A percentile compares a stretch with the other conserved stretches of the same genome.
Conservation (phyloP, 1,139 yeast genomes). For the Yamadazyma triangularis region DNA sequence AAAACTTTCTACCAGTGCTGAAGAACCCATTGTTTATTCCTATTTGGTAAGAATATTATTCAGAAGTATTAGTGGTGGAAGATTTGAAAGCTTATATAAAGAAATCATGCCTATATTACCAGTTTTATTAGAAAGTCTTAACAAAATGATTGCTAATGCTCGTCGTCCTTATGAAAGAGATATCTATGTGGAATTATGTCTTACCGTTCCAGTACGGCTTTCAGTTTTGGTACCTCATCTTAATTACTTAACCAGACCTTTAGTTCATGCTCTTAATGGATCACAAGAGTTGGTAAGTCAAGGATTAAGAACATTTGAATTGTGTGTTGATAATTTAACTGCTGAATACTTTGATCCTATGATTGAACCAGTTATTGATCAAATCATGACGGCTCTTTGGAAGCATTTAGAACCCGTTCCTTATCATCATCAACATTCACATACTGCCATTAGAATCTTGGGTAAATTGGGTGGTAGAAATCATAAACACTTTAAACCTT, state of each 20-base stretch:
- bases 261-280: constrained; percentile 87
- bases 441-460: constrained; percentile 85
- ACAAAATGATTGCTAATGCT: constrained; percentile 77
- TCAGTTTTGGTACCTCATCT: constrained; percentile 92
- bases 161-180: constrained; percentile 89
- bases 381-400: constrained; percentile 92
- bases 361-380: constrained; percentile 91
- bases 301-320: constrained; percentile 87
- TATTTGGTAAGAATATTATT: constrained; percentile 84
- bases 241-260: constrained; percentile 81
- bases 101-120: constrained; percentile 91
- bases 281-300: constrained; percentile 89
- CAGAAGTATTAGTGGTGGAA: constrained; percentile 93
- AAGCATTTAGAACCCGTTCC: constrained; percentile 88
- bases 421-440: constrained; percentile 89
- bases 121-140: constrained; percentile 77
- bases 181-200: constrained; percentile 86
- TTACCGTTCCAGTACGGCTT: constrained; percentile 91
- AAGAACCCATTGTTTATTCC: constrained; percentile 88
- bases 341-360: constrained; percentile 97
- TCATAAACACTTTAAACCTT: constrained; percentile 76
- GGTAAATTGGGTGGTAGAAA: constrained; percentile 97
- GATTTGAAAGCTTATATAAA: constrained; percentile 87
- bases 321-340: constrained; percentile 95
- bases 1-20: constrained; percentile 78